Evolutionary conservation across 2,329 filamentous ascomycete species (phyloP).

Genomic region (Raffaelea deltoideospora): DNA sequence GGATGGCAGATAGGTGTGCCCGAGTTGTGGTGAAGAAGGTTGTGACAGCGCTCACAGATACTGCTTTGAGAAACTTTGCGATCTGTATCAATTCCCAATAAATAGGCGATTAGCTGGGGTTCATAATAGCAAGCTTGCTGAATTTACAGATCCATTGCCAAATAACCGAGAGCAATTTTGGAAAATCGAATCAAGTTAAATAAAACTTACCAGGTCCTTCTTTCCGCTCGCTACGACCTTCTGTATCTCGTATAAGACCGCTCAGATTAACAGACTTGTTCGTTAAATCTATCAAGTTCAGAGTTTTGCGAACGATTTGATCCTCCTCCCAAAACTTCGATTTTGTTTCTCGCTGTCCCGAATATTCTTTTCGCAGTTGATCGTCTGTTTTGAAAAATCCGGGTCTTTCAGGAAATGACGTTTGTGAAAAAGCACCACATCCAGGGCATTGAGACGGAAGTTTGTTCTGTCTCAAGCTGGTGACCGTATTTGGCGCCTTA

Average conservation of each 20-base stretch:
- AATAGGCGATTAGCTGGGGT: background rate
- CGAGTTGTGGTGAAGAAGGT: slow-evolving; percentile 58
- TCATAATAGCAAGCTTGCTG: too few species aligned
- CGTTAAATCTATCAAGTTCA: too few species aligned
- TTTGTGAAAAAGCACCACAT: slow-evolving; percentile 51
- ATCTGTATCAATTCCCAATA: background rate
- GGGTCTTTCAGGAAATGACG: slow-evolving; percentile 29
- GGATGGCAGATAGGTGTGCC: slow-evolving; percentile 66
- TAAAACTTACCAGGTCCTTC: background rate
- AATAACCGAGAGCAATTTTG: too few species aligned
- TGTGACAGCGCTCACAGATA: slow-evolving; percentile 78
- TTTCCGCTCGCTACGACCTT: slow-evolving; percentile 4
- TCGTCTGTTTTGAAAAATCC: slow-evolving; percentile 42
- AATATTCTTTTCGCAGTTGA: slow-evolving; percentile 34
- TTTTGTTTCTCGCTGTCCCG: slow-evolving; percentile 13
- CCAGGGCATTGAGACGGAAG: slow-evolving; percentile 46
- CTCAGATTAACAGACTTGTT: slow-evolving; percentile 29
- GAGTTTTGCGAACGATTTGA: slow-evolving; percentile 26
- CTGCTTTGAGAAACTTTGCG: slow-evolving; percentile 23
- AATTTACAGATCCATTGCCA: too few species aligned
- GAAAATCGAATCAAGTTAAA: too few species aligned
- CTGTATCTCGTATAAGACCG: slow-evolving; percentile 12
- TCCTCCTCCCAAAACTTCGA: slow-evolving; percentile 22
- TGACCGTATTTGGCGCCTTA: background rate
- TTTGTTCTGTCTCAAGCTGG: background rate